Evolutionary conservation across 1,284 basidiomycete genomes (phyloP).

Genomic region (Heterobasidion parviporum): DNA sequence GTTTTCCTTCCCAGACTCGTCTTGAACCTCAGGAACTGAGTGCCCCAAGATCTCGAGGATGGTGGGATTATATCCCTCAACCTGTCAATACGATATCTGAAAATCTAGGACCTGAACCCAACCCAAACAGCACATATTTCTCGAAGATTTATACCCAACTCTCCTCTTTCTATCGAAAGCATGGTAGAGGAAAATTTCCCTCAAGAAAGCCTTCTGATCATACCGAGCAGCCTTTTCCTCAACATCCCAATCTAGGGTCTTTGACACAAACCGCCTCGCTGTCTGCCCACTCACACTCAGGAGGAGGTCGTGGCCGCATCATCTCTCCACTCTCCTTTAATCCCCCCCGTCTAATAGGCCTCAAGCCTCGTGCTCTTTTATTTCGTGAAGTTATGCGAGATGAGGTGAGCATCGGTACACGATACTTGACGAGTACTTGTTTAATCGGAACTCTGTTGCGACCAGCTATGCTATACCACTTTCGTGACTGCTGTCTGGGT

Average conservation of each 20-base stretch:
- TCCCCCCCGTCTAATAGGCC: background rate
- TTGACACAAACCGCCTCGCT: background rate
- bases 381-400: conserved; percentile 42
- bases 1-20: background rate
- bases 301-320: background rate
- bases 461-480: conserved; percentile 50
- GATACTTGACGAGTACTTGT: too few species aligned
- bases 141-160: background rate
- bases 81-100: background rate
- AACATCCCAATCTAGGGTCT: conserved; percentile 11
- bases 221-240: conserved; percentile 17
- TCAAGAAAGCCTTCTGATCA: conserved; percentile 12
- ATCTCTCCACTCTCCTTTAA: conserved; percentile 9
- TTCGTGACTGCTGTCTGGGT: conserved; percentile 43
- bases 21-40: conserved; percentile 3
- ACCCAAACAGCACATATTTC: background rate
- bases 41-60: conserved; percentile 28
- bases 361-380: conserved; percentile 5
- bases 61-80: conserved; percentile 47
- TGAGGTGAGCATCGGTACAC: conserved; percentile 33
- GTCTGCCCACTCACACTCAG: conserved; percentile 3
- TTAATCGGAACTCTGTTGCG: background rate
- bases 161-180: background rate
- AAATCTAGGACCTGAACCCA: background rate
- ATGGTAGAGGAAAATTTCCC: background rate